phyloP scores from a whole-genome alignment of 768 basidiomycete genomes.

The Suillus decipiens region DNA sequence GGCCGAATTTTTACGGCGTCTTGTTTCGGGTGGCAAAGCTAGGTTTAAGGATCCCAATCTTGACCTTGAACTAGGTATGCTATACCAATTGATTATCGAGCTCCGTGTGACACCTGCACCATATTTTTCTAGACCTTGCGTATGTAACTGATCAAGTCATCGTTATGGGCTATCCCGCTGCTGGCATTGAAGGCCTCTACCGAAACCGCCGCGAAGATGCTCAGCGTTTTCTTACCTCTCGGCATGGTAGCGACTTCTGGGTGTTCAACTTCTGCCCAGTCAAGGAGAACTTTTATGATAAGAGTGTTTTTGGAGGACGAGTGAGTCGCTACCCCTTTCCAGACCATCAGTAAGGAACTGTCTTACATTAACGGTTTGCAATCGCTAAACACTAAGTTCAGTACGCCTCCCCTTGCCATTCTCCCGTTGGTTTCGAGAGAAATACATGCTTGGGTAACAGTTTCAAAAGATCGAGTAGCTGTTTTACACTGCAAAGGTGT shows the following conservation, averaged over 20 bases:
- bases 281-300: constrained; percentile 77
- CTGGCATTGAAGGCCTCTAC: constrained; percentile 77
- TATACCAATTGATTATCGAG: constrained; percentile 15
- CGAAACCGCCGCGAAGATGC: constrained; percentile 79
- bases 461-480: constrained; percentile 64
- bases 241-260: constrained; percentile 80
- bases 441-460: constrained; percentile 71
- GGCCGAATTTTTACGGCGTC: constrained; percentile 65
- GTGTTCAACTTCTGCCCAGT: constrained; percentile 89
- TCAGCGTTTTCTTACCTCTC: constrained; percentile 68
- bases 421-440: constrained; percentile 74
- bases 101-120: constrained; percentile 9
- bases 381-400: constrained; percentile 25
- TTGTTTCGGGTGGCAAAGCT: constrained; percentile 83
- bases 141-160: constrained; percentile 76
- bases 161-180: constrained; percentile 77
- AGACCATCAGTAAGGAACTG: constrained; percentile 75
- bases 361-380: neutral
- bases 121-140: constrained; percentile 46
- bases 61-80: constrained; percentile 68
- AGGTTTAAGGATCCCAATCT: constrained; percentile 70
- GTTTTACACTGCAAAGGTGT: constrained; percentile 89
- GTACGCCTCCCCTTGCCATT: constrained; percentile 76
- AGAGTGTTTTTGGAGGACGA: constrained; percentile 65
- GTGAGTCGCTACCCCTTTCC: constrained; percentile 89